These are phyloP conservation scores for Globisporangium yorkense DNA, from an alignment of 352 stramenopile genomes.

Conservation along the genomic window DNA sequence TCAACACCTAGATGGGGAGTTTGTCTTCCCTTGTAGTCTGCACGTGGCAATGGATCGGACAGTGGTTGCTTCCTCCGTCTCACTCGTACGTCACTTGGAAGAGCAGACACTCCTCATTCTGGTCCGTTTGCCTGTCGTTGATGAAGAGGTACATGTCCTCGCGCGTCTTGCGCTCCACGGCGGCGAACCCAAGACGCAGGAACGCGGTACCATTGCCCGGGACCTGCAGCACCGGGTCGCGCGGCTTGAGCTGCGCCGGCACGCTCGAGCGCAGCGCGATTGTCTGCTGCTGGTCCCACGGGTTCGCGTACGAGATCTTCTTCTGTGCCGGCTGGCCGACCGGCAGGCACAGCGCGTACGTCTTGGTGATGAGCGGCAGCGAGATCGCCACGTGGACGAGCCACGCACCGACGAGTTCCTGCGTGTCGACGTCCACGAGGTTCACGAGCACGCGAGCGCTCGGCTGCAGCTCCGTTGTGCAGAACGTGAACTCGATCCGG, in stretches of 20 bases:
- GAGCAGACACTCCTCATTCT: constrained; percentile 92
- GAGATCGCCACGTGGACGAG: constrained; percentile 70
- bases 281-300: constrained; percentile 82
- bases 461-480: constrained; percentile 31
- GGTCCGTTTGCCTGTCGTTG: constrained; percentile 85
- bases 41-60: no score
- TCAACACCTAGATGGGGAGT: constrained; percentile 67
- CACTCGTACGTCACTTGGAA: constrained; percentile 74
- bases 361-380: constrained; percentile 87
- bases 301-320: constrained; percentile 93
- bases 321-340: constrained; percentile 63
- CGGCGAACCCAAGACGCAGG: constrained; percentile 42
- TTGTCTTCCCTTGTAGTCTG: background rate
- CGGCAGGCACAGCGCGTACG: constrained; percentile 85
- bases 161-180: background rate
- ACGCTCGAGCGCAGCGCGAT: constrained; percentile 85
- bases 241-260: constrained; percentile 56
- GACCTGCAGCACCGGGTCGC: constrained; percentile 56
- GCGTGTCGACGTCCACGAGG: constrained; percentile 87
- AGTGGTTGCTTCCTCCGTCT: background rate
- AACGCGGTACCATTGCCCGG: constrained; percentile 45
- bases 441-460: constrained; percentile 55
- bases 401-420: constrained; percentile 89
- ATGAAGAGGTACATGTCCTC: constrained; percentile 88
- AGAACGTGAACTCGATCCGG: constrained; percentile 80